Base-by-base conservation (phyloP, 768 basidiomycete species). In the Holtermanniella nyarrowii region DNA sequence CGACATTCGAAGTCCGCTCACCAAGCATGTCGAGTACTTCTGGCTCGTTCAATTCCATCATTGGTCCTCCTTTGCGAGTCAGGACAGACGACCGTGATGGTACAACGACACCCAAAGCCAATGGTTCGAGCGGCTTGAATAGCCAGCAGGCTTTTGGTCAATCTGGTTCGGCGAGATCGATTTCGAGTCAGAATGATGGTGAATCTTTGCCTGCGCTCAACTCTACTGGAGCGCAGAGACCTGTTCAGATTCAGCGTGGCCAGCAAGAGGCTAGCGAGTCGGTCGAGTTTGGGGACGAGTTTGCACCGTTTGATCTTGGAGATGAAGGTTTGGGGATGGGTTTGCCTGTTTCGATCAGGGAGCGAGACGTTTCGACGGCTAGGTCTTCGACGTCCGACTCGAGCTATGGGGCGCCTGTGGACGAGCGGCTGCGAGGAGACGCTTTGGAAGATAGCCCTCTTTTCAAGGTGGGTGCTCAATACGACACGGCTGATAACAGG, bases 401-500 rank as follows among this genome's bases (percentile, higher is more conserved):
- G 31, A 37, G 31, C 31, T 37, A 37, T 37, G 31, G 31, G 7
- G 10, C 31, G 7, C 10, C 10, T 37, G 10, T 37, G 10, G 31
- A 37, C 31, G 31, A 37, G 10, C 31, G 31, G 10, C 31, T 16
- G 16, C 7, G 31, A n/a, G n/a, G n/a, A n/a, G n/a, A n/a, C n/a
- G n/a, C n/a, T 37, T 16, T 37, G 10, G 31, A 37, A 16, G 31
- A 37, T 37, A 7, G 16, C 31, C 31, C 31, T 37, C 10, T 16
- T 7, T 37, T 37, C 31, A 37, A 37, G 31, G 31, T 37, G 16
- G 7, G 31, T 37, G 31, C 31, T 16, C 10, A 16, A 7, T 37
- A 16, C 31, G 10, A 37, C 31, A 7, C 31, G 31, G 31, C n/a
- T n/a, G n/a, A n/a, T n/a, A 61, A 45, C 54, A 55, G 39, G 59